Evolutionary conservation across 805 yeast genomes (phyloP).

Genomic region (Nakazawaea sp.): DNA sequence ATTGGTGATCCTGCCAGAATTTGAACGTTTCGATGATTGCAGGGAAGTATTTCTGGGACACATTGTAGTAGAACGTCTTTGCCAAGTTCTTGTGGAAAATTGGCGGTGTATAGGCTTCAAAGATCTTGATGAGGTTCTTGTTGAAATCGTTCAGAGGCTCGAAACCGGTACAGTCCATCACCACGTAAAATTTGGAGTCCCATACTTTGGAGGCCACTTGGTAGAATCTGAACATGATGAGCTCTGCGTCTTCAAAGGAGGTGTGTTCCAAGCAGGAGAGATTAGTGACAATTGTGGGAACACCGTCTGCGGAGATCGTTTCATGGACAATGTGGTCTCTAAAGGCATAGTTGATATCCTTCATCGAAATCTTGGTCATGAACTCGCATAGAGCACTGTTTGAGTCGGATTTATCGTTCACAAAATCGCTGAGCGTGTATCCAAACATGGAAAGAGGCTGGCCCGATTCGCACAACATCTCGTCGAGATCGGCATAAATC

Average conservation of each 20-base stretch:
- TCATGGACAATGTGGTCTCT: slow-evolving; percentile 46
- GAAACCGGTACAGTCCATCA: slow-evolving; percentile 67
- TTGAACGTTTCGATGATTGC: neutral
- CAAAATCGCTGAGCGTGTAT: slow-evolving; percentile 48
- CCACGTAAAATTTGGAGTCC: slow-evolving; percentile 56
- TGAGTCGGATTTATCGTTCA: slow-evolving; percentile 39
- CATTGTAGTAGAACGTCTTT: slow-evolving; percentile 44
- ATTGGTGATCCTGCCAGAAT: slow-evolving; percentile 10
- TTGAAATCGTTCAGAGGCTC: slow-evolving; percentile 20
- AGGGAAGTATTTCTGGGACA: slow-evolving; percentile 25
- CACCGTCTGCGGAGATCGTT: slow-evolving; percentile 65
- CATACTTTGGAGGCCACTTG: slow-evolving; percentile 66
- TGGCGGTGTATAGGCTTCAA: slow-evolving; percentile 43
- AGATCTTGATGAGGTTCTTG: slow-evolving; percentile 25
- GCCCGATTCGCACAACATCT: slow-evolving; percentile 42
- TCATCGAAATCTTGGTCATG: slow-evolving; percentile 59
- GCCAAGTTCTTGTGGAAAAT: slow-evolving; percentile 45
- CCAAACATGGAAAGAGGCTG: slow-evolving; percentile 51
- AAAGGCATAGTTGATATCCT: slow-evolving; percentile 40
- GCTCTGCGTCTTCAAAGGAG: slow-evolving; percentile 34
- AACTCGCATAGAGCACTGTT: slow-evolving; percentile 59
- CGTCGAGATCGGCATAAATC: slow-evolving; percentile 38
- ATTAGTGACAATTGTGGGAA: slow-evolving; percentile 57
- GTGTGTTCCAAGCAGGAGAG: slow-evolving; percentile 29
- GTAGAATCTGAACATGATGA: slow-evolving; percentile 50